Percentiles rank a stretch among this genome's conserved stretches.
phyloP scores from a whole-genome alignment of 2,329 filamentous ascomycete species.

The Clarireedia homoeocarpa region DNA sequence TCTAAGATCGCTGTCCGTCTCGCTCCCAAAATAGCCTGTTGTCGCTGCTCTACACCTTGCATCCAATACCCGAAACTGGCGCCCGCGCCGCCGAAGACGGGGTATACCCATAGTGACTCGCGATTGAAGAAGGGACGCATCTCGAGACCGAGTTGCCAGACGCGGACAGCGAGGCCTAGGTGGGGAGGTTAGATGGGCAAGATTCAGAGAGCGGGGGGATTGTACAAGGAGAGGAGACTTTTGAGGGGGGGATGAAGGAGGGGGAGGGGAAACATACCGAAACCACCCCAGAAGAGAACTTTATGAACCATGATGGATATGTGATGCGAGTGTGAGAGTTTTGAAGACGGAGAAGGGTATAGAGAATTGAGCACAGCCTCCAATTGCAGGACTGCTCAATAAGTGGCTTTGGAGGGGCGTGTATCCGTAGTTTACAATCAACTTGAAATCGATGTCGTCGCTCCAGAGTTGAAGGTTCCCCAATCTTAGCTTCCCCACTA shows the following conservation, averaged over 20 bases:
- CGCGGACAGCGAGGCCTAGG: constrained; percentile 81
- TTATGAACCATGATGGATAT: constrained; percentile 34
- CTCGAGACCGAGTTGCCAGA: constrained; percentile 97
- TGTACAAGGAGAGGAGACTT: background rate
- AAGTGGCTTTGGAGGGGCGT: background rate
- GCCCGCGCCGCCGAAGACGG: constrained; percentile 76
- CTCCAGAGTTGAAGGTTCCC: background rate
- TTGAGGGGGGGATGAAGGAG: constrained; percentile 8
- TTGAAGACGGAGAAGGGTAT: background rate
- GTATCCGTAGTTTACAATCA: background rate
- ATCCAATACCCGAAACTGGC: constrained; percentile 97
- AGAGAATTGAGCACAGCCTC: background rate
- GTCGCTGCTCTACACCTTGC: constrained; percentile 77
- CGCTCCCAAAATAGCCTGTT: constrained; percentile 68
- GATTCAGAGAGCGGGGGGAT: background rate
- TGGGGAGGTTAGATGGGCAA: background rate
- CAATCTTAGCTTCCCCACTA: background rate
- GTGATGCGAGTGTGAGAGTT: background rate
- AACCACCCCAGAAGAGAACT: constrained; percentile 79
- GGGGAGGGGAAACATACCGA: constrained; percentile 57
- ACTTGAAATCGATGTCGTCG: background rate
- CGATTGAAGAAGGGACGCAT: constrained; percentile 91
- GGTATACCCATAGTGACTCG: constrained; percentile 83
- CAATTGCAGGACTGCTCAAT: background rate
- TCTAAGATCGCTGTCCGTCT: constrained; percentile 76